Percentiles rank a stretch among this genome's conserved stretches.
Evolutionary conservation across 331 rosid genomes (phyloP).

Genomic region (Acacia pycnantha): DNA sequence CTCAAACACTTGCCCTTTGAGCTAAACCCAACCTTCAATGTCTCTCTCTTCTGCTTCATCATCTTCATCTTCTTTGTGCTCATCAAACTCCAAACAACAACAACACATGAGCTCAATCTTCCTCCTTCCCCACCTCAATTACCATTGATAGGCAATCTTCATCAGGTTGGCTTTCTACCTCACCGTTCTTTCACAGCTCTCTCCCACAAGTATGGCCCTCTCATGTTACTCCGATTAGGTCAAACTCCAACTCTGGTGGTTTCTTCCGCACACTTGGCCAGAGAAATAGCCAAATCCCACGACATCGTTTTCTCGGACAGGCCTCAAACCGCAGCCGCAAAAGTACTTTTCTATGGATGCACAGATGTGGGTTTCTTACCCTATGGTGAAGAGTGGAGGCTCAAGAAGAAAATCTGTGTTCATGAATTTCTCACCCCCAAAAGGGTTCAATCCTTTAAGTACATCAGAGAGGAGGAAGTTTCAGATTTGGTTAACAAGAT

Average conservation of each 20-base stretch:
- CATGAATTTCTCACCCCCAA: slow-evolving; percentile 42
- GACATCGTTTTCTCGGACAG: slow-evolving; percentile 39
- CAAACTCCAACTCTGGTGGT: slow-evolving; percentile 35
- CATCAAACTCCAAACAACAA: background rate
- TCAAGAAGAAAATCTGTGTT: slow-evolving; percentile 34
- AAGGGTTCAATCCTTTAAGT: slow-evolving; percentile 38
- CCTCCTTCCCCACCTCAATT: background rate
- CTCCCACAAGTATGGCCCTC: slow-evolving; percentile 30
- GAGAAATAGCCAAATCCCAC: slow-evolving; percentile 33
- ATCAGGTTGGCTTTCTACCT: slow-evolving; percentile 21
- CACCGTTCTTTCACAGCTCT: slow-evolving; percentile 24
- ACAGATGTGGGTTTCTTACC: slow-evolving; percentile 27
- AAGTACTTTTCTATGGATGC: slow-evolving; percentile 34
- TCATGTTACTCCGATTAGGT: slow-evolving; percentile 33
- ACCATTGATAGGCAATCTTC: background rate
- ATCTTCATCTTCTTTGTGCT: background rate
- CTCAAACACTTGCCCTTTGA: background rate
- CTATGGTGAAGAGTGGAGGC: slow-evolving; percentile 59
- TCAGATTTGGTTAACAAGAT: slow-evolving; percentile 21
- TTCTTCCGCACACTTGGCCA: slow-evolving; percentile 36
- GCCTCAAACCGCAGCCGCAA: slow-evolving; percentile 28
- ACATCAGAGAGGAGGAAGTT: slow-evolving; percentile 43
- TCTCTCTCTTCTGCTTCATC: background rate
- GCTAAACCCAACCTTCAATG: background rate
- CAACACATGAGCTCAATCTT: background rate